These are phyloP conservation scores for Fusarium tjaetaba DNA, from an alignment of 2,329 filamentous ascomycete genomes.

Conservation along the genomic window DNA sequence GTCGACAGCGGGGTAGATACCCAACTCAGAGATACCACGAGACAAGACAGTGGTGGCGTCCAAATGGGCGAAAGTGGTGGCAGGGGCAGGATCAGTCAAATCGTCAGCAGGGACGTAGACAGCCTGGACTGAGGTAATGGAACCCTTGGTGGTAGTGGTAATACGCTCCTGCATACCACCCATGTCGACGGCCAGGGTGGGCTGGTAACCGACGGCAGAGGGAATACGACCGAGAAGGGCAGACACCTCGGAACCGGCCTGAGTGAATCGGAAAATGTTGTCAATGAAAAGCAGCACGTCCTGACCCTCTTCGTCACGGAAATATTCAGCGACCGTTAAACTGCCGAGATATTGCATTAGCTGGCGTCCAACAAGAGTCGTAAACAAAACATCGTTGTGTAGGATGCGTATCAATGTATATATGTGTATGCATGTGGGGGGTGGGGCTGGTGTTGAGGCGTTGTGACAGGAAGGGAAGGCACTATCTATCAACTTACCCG, in stretches of 20 bases:
- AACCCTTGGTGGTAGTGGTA: slow-evolving; percentile 99
- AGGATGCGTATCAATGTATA: background rate
- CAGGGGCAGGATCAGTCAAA: slow-evolving; percentile 99
- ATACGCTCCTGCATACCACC: slow-evolving; percentile 99
- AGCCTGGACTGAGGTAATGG: slow-evolving; percentile 99
- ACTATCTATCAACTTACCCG: slow-evolving; percentile 56
- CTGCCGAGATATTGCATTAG: slow-evolving; percentile 3
- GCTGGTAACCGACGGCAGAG: slow-evolving; percentile 99
- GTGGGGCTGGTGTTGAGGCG: background rate
- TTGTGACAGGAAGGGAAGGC: background rate
- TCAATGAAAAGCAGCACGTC: slow-evolving; percentile 99
- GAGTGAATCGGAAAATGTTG: slow-evolving; percentile 99
- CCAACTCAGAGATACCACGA: slow-evolving; percentile 99
- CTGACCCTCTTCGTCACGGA: slow-evolving; percentile 81
- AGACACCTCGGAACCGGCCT: slow-evolving; percentile 99
- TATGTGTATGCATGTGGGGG: background rate
- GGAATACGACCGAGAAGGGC: slow-evolving; percentile 99
- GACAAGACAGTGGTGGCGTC: slow-evolving; percentile 99
- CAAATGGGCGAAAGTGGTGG: slow-evolving; percentile 99
- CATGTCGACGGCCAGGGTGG: slow-evolving; percentile 98
- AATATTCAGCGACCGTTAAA: slow-evolving; percentile 81
- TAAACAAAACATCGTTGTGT: background rate
- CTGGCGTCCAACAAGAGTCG: background rate
- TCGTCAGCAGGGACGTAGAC: slow-evolving; percentile 99
- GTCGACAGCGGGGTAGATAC: slow-evolving; percentile 99